A percentile compares a stretch with the other conserved stretches of the same genome.
Evolutionary conservation across 108 stramenopile species (phyloP).

Genomic region (Conticribra weissflogii): DNA sequence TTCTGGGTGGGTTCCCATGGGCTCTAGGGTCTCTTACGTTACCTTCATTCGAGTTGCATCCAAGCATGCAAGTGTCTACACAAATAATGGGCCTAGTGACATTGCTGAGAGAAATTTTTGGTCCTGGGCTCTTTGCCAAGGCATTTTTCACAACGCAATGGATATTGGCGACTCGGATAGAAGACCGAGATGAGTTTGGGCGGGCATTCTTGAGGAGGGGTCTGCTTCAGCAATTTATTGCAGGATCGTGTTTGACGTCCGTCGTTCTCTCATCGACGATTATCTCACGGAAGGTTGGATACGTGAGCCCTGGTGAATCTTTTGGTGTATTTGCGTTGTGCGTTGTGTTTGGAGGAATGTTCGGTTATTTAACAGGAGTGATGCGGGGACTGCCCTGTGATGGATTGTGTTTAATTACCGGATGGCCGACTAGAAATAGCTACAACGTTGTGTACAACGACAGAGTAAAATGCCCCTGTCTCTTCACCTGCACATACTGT

Average conservation of each 20-base stretch:
- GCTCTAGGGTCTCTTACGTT: slow-evolving; percentile 29
- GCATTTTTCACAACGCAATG: slow-evolving; percentile 16
- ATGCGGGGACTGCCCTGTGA: slow-evolving; percentile 33
- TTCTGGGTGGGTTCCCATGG: slow-evolving; percentile 29
- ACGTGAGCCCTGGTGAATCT: not conserved
- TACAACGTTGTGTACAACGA: slow-evolving; percentile 30
- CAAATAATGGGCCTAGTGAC: slow-evolving; percentile 22
- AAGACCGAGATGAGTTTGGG: slow-evolving; percentile 40
- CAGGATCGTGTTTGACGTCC: slow-evolving; percentile 15
- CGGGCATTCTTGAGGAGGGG: slow-evolving; percentile 31
- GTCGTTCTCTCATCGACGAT: slow-evolving; percentile 17
- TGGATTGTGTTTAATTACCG: slow-evolving; percentile 23
- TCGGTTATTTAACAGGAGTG: slow-evolving; percentile 24
- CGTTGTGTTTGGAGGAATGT: slow-evolving; percentile 24
- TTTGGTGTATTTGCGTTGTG: slow-evolving; percentile 11
- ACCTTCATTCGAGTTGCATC: slow-evolving; percentile 13
- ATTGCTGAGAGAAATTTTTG: slow-evolving; percentile 44
- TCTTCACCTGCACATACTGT: slow-evolving; percentile 41
- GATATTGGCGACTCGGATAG: slow-evolving; percentile 12
- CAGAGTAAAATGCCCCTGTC: slow-evolving; percentile 34
- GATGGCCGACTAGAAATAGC: slow-evolving; percentile 23
- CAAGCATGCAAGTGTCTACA: not conserved
- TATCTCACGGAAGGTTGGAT: slow-evolving; percentile 17
- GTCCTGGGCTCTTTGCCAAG: slow-evolving; percentile 18
- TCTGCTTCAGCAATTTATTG: slow-evolving; percentile 28